phyloP scores from a whole-genome alignment of 2,329 filamentous ascomycete genomes.

The Aspergillus tubingensis region DNA sequence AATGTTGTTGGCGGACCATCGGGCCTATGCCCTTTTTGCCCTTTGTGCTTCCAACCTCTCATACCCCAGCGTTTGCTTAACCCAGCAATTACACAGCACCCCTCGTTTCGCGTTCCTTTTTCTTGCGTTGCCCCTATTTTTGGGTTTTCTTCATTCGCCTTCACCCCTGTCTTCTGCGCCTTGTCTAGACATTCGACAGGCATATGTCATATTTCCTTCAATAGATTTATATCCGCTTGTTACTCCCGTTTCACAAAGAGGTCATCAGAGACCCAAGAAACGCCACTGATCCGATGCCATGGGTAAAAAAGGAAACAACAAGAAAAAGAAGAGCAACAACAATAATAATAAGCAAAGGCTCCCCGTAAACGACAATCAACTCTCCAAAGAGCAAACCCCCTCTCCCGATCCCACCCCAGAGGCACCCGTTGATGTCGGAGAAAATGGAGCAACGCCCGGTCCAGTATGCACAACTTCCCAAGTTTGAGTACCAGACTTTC shows the following conservation, averaged over 20 bases:
- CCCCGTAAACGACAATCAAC: slow-evolving; percentile 31
- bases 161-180: slow-evolving; percentile 21
- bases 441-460: slow-evolving; percentile 38
- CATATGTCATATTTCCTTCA: slow-evolving; percentile 26
- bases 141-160: slow-evolving; percentile 18
- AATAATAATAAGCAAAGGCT: slow-evolving; percentile 27
- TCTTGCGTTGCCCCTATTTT: slow-evolving; percentile 24
- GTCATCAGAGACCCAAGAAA: slow-evolving; percentile 15
- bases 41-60: slow-evolving; percentile 30
- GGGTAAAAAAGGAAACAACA: slow-evolving; percentile 37
- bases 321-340: slow-evolving; percentile 39
- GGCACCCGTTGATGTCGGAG: slow-evolving; percentile 32
- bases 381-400: slow-evolving; percentile 24
- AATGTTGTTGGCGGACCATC: slow-evolving; percentile 31
- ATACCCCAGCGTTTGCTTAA: slow-evolving; percentile 30
- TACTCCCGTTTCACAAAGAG: slow-evolving; percentile 8
- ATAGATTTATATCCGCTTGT: slow-evolving; percentile 26
- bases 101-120: slow-evolving; percentile 21
- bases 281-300: slow-evolving; percentile 39
- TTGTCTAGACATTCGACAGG: slow-evolving; percentile 28
- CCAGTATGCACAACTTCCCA: slow-evolving; percentile 48
- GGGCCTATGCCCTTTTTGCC: slow-evolving; percentile 27
- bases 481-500: slow-evolving; percentile 46
- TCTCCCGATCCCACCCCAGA: slow-evolving; percentile 29
- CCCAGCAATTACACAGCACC: slow-evolving; percentile 28